These are phyloP conservation scores for Rutstroemia sydowiana DNA, from an alignment of 2,329 filamentous ascomycete genomes.

Conservation along the genomic window DNA sequence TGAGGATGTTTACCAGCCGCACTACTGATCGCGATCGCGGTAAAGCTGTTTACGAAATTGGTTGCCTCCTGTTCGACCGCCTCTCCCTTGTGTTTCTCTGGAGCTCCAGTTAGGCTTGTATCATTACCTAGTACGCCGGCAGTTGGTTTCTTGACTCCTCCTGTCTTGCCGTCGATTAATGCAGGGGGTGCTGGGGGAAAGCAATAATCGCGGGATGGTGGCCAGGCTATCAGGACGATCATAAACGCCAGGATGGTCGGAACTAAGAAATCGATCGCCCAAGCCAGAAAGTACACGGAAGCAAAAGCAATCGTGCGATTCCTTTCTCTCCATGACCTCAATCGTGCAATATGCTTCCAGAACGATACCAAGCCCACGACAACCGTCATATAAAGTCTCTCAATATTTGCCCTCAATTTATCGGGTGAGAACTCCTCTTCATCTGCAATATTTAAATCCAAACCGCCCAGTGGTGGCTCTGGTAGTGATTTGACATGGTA, in stretches of 20 bases:
- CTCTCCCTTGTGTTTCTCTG: constrained; percentile 76
- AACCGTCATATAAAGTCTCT: constrained; percentile 76
- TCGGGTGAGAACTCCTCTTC: constrained; percentile 82
- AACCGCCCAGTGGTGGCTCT: constrained; percentile 49
- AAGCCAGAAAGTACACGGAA: constrained; percentile 52
- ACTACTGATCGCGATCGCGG: constrained; percentile 64
- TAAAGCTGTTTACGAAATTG: constrained; percentile 70
- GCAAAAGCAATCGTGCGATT: constrained; percentile 59
- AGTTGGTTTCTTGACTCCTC: constrained; percentile 69
- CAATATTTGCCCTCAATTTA: constrained; percentile 69
- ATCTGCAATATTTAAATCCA: constrained; percentile 75
- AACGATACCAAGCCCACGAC: constrained; percentile 57
- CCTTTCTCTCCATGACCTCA: constrained; percentile 73
- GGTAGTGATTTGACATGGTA: constrained; percentile 61
- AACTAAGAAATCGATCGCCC: constrained; percentile 64
- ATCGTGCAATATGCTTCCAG: constrained; percentile 66
- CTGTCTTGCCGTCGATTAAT: constrained; percentile 60
- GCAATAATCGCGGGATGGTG: constrained; percentile 51
- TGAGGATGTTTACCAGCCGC: constrained; percentile 72
- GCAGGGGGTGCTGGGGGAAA: constrained; percentile 75
- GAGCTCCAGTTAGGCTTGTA: constrained; percentile 72
- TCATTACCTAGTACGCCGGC: constrained; percentile 69
- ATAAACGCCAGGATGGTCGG: constrained; percentile 52
- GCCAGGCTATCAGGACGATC: constrained; percentile 59
- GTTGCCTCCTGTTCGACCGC: constrained; percentile 76